Conservation (phyloP, 441 rosid genomes). For the Erodium texanum region DNA sequence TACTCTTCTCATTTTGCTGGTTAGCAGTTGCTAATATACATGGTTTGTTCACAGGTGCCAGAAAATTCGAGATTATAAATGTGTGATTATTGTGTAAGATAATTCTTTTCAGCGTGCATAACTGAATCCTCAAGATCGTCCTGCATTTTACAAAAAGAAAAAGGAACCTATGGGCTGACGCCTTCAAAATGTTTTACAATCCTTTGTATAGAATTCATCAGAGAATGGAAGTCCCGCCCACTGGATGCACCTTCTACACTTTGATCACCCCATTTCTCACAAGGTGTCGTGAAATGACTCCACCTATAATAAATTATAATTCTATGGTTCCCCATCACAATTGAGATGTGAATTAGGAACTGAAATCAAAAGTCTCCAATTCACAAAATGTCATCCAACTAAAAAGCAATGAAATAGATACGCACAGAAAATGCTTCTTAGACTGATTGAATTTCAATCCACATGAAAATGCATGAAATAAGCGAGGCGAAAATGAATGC, state of each 20-base stretch:
- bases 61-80: neutral
- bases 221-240: neutral
- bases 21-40: neutral
- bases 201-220: neutral
- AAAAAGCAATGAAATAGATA: neutral
- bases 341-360: neutral
- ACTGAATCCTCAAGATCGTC: neutral
- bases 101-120: neutral
- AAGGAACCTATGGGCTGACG: neutral
- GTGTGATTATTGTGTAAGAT: neutral
- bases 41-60: neutral
- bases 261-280: neutral
- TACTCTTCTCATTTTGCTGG: neutral
- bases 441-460: neutral
- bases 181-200: neutral
- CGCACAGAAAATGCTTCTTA: neutral
- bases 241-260: neutral
- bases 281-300: neutral
- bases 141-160: neutral
- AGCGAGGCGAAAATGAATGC: neutral
- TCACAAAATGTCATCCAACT: neutral
- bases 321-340: neutral
- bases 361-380: neutral
- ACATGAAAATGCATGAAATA: neutral
- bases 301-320: neutral